Base-by-base conservation (phyloP, 1,139 yeast genomes). In the Diutina pseudorugosa region DNA sequence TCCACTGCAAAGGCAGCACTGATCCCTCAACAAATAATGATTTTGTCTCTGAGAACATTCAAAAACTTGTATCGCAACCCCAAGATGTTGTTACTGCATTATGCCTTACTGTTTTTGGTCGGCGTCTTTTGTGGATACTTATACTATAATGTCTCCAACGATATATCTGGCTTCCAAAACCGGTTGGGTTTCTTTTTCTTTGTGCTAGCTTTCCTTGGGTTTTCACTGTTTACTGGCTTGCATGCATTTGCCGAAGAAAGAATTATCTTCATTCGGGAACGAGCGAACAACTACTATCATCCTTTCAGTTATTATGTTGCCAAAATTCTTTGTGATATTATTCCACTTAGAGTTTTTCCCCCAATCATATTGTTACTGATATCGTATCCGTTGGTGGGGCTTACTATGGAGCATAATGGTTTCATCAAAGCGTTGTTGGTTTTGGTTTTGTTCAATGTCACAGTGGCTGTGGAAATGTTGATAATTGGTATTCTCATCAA, bases 81-180 rank as follows among this genome's bases (percentile, higher is more conserved):
- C 12, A 85, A 82, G 69, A 72, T 93, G 27, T 72, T 93, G 52
- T 66, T 89, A 57, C 86, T 94, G 1, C 95, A 93, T 63, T 93
- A 91, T 63, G 71, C 85, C 2, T 73, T 91, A 56, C 85, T 96
- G 0, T 68, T 88, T 8, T 62, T 83, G 18, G 80, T 91, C 66
- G 96, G 96, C 0, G 64, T 81, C 3, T 87, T 93, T 66, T 85
- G 96, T 68, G 97, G 98, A 0, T 80, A 81, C 53, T 72, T 93
- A 47, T 93, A 93, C 66, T 91, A 84, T 67, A 75, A 89, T 61
- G 82, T 91, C 23, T 73, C 83, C 48, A 85, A 90, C 62, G 96
- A 93, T 65, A 91, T 93, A 55, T 83, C 95, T 62, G 98, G 98
- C 0, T 93, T 93, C 73, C 98, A 93, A 65, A 93, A 93, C 67